phyloP scores from a whole-genome alignment of 306 rosid genomes.

The Corylus americana region DNA sequence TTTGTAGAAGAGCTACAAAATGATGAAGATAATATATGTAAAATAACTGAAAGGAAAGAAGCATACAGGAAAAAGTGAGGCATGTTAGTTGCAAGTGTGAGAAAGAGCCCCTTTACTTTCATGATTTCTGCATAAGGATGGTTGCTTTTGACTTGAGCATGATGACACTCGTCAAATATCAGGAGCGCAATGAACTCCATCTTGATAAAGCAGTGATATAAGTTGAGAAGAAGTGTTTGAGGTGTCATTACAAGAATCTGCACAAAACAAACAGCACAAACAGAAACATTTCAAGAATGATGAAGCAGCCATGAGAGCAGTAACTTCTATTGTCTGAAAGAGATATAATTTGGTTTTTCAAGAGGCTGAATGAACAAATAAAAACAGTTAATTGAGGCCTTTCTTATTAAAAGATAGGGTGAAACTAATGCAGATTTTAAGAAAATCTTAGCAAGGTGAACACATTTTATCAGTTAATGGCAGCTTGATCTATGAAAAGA shows the following conservation, averaged over 20 bases:
- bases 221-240: slow-evolving; percentile 57
- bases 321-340: not conserved
- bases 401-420: not conserved
- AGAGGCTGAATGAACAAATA: not conserved
- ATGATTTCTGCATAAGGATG: slow-evolving; percentile 90
- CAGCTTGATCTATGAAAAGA: not conserved
- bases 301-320: slow-evolving; percentile 10
- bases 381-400: not conserved
- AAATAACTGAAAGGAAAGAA: slow-evolving; percentile 14
- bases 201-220: slow-evolving; percentile 73
- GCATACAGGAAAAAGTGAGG: slow-evolving; percentile 14
- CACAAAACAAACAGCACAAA: slow-evolving; percentile 27
- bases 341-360: not conserved
- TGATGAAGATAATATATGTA: slow-evolving; percentile 21
- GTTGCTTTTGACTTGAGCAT: slow-evolving; percentile 84
- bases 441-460: not conserved
- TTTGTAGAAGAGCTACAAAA: slow-evolving; percentile 59
- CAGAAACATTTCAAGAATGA: slow-evolving; percentile 9
- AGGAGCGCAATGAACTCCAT: slow-evolving; percentile 82
- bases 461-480: not conserved
- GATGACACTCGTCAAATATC: slow-evolving; percentile 98
- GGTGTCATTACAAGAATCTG: slow-evolving; percentile 99
- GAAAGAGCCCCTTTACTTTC: slow-evolving; percentile 61
- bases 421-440: not conserved
- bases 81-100: slow-evolving; percentile 19